Base-by-base conservation (phyloP, 768 basidiomycete species). In the Rhizopogon salebrosus region DNA sequence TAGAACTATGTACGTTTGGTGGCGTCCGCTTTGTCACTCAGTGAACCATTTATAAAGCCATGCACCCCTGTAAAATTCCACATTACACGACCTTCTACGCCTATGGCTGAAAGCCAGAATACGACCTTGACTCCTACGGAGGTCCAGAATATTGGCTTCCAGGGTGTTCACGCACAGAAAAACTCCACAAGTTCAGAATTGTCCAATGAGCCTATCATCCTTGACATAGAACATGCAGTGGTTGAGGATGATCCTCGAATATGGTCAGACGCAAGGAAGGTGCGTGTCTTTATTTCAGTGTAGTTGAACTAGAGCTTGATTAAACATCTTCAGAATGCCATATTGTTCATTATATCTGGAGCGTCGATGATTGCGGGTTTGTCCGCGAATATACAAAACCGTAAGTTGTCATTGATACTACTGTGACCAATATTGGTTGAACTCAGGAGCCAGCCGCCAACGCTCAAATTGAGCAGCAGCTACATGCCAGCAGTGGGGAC, bases 211-310 rank as follows among this genome's bases (percentile, higher is more conserved):
- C 41, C 41, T 10, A 31, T 23, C 11, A 38, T 39, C 26, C 35
- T 54, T 3, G 73, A 72, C 43, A 72, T 72, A 13, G 73, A 72
- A 48, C 71, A 74, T 56, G 64, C 51, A 27, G 49, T 54, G 4
- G 84, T 86, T 16, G 64, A 66, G 14, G 74, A 87, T 60, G 85
- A 87, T 62, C 85, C 85, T 11, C 75, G 85, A 49, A 60, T 69
- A 49, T 87, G 85, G 85, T 73, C 80, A 2, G 35, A 61, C 46
- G 52, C 73, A 48, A 75, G 79, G 53, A 87, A 87, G 74, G 85
- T 82, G 48, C 3, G 54, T 31, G 5, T 6, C 35, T 26, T 6
- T 24, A 37, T 36, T 7, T 53, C 11, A 7, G 20, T 37, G 7
- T 24, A 11, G n/a, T n/a, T n/a, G 4, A 20, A 26, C 24, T 31